These are phyloP conservation scores for Hansenula anomala DNA, from an alignment of 1,139 yeast genomes.

Conservation along the genomic window DNA sequence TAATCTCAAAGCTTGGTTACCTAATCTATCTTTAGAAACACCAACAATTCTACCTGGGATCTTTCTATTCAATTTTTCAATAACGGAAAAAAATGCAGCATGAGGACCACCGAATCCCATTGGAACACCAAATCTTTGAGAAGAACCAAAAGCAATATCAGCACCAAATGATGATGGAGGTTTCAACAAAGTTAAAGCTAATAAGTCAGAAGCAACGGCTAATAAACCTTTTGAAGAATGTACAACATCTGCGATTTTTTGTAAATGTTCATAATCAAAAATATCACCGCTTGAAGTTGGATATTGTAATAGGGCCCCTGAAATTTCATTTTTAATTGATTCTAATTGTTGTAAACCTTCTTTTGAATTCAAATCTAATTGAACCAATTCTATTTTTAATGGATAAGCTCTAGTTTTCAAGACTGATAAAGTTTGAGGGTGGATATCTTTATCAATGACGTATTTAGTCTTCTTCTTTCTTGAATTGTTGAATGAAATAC, in stretches of 20 bases:
- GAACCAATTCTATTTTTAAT: slow-evolving; percentile 60
- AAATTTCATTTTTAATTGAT: slow-evolving; percentile 38
- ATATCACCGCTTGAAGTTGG: slow-evolving; percentile 87
- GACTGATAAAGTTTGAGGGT: slow-evolving; percentile 83
- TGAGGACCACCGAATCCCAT: slow-evolving; percentile 99
- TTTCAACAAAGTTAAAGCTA: slow-evolving; percentile 79
- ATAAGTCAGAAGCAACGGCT: slow-evolving; percentile 83
- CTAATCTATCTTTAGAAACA: slow-evolving; percentile 85
- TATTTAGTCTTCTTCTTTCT: slow-evolving; percentile 65
- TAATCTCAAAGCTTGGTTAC: slow-evolving; percentile 81
- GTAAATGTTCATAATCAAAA: slow-evolving; percentile 39
- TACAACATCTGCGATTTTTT: slow-evolving; percentile 54
- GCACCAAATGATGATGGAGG: slow-evolving; percentile 88
- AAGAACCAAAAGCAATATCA: slow-evolving; percentile 86
- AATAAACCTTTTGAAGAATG: slow-evolving; percentile 73
- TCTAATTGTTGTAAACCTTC: slow-evolving; percentile 40
- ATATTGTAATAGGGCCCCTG: slow-evolving; percentile 87
- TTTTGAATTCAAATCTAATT: slow-evolving; percentile 45
- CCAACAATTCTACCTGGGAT: slow-evolving; percentile 97
- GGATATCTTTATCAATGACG: slow-evolving; percentile 72
- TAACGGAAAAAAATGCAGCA: slow-evolving; percentile 94
- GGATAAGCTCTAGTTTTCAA: slow-evolving; percentile 75
- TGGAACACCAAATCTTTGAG: slow-evolving; percentile 97
- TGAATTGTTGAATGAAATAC: slow-evolving; percentile 65
- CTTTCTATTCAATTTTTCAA: slow-evolving; percentile 73